phyloP scores from a whole-genome alignment of 2,329 filamentous ascomycete genomes.

The Emydomyces testavorans region DNA sequence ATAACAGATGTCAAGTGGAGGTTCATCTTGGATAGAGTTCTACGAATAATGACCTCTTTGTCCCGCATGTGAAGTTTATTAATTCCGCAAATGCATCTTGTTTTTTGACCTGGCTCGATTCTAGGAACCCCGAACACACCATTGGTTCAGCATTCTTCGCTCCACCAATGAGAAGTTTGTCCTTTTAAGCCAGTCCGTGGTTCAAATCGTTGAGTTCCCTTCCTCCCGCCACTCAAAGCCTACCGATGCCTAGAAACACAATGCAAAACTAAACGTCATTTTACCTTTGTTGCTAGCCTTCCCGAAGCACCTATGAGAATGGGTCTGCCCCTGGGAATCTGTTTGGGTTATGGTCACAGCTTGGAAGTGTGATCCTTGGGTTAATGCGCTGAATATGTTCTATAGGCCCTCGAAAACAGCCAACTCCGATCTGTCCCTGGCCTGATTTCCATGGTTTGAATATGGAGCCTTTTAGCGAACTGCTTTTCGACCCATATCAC shows the following conservation, averaged over 20 bases:
- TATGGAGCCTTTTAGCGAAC: slow-evolving; percentile 1
- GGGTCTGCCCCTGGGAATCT: neutral
- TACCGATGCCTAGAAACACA: neutral
- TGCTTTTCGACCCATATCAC: no score
- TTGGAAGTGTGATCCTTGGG: neutral
- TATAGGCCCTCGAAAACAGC: neutral
- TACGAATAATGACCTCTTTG: neutral
- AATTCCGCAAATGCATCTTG: no score
- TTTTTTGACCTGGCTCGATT: no score
- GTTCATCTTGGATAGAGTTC: neutral
- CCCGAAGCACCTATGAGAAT: slow-evolving; percentile 4
- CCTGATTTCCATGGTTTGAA: neutral
- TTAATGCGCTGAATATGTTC: neutral
- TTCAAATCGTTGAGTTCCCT: neutral
- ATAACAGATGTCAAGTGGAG: no score
- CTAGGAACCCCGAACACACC: slow-evolving; percentile 4
- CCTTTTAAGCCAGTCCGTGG: neutral
- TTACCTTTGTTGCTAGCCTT: neutral
- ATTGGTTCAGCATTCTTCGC: neutral
- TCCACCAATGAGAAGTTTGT: neutral
- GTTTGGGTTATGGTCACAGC: neutral
- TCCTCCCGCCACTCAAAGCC: slow-evolving; percentile 2
- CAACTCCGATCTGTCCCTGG: neutral
- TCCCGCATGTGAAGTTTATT: no score
- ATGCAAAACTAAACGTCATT: neutral